Evolutionary conservation across 805 yeast genomes (phyloP).

Genomic region (Tetrapisispora nanseiensis): DNA sequence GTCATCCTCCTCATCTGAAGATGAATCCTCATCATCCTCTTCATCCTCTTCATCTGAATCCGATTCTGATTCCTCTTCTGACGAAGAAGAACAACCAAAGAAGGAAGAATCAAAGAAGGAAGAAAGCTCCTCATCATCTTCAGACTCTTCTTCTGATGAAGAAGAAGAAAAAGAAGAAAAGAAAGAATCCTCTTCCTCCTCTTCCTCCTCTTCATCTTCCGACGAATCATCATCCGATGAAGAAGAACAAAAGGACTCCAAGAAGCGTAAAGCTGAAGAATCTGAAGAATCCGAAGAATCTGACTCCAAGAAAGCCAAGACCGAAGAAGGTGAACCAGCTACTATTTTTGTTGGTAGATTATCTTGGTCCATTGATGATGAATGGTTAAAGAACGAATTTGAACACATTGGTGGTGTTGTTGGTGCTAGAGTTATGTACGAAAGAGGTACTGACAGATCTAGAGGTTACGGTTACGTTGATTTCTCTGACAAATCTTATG

Average conservation of each 20-base stretch:
- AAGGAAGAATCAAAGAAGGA: conserved; percentile 7
- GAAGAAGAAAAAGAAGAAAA: conserved; percentile 13
- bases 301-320: conserved; percentile 45
- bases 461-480: conserved; percentile 98
- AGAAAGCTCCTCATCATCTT: conserved; percentile 22
- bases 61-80: conserved; percentile 11
- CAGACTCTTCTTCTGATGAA: conserved; percentile 16
- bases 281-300: conserved; percentile 25
- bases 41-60: conserved; percentile 8
- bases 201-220: conserved; percentile 17
- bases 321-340: conserved; percentile 52
- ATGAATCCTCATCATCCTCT: conserved; percentile 9
- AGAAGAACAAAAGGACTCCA: conserved; percentile 28
- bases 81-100: conserved; percentile 5
- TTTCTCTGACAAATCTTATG: conserved; percentile 64
- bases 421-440: conserved; percentile 87
- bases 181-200: neutral
- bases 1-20: conserved; percentile 12
- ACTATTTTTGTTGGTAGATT: conserved; percentile 94
- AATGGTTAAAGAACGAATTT: conserved; percentile 83
- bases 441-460: conserved; percentile 84
- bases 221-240: conserved; percentile 31
- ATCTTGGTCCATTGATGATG: conserved; percentile 95
- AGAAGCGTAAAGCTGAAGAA: conserved; percentile 30
- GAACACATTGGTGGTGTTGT: conserved; percentile 72